Conservation (phyloP, 2,329 filamentous ascomycete genomes). For the Gliomastix tumulicola region DNA sequence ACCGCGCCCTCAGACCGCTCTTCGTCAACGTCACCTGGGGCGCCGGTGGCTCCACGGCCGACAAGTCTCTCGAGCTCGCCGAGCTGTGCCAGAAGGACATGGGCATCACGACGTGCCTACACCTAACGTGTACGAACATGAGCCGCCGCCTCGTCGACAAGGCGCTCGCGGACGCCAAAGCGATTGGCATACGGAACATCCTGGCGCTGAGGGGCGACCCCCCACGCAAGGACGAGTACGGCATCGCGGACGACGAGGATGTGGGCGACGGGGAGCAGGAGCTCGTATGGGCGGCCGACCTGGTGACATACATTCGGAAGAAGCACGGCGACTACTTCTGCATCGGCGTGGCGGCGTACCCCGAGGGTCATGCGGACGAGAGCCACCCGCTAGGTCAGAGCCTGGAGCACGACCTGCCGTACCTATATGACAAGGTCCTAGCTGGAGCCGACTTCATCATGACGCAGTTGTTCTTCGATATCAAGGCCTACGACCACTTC, state of each 20-base stretch:
- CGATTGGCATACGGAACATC: constrained; percentile 86
- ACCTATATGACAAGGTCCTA: constrained; percentile 80
- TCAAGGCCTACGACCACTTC: constrained; percentile 73
- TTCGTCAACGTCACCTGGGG: constrained; percentile 99
- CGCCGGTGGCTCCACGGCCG: constrained; percentile 84
- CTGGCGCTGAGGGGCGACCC: constrained; percentile 88
- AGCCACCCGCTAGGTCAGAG: constrained; percentile 67
- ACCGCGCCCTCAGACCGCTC: constrained; percentile 78
- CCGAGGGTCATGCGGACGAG: constrained; percentile 90
- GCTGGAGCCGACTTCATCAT: constrained; percentile 97
- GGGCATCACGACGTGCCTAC: constrained; percentile 87
- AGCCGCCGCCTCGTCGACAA: constrained; percentile 78
- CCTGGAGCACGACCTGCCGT: constrained; percentile 76
- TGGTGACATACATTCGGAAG: constrained; percentile 82
- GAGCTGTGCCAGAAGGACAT: constrained; percentile 92
- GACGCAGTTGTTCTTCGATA: constrained; percentile 95
- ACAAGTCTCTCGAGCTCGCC: constrained; percentile 87
- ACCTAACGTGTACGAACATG: constrained; percentile 98
- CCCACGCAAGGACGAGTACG: constrained; percentile 82
- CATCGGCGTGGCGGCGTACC: constrained; percentile 89
- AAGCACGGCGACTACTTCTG: constrained; percentile 93
- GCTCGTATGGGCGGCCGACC: constrained; percentile 82
- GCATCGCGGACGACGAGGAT: constrained; percentile 48
- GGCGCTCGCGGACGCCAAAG: constrained; percentile 84
- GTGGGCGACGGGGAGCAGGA: constrained; percentile 62